phyloP scores from a whole-genome alignment of 1,284 basidiomycete genomes.

The Leccinum glutinopallens region DNA sequence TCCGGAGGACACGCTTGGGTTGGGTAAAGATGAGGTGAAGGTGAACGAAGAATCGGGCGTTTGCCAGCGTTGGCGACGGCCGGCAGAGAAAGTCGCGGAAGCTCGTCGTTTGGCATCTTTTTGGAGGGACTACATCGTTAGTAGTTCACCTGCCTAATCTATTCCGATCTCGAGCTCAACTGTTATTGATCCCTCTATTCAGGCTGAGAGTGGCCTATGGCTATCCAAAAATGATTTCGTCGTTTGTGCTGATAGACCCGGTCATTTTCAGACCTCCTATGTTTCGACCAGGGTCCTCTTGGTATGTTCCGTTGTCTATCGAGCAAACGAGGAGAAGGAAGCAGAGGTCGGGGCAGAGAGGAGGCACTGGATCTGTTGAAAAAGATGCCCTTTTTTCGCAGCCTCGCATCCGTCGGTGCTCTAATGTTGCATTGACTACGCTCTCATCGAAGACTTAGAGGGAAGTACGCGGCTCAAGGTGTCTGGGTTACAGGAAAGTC shows the following conservation, averaged over 20 bases:
- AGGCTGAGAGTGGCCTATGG: slow-evolving; percentile 64
- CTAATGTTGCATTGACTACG: slow-evolving; percentile 67
- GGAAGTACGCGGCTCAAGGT: slow-evolving; percentile 61
- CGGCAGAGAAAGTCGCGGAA: slow-evolving; percentile 45
- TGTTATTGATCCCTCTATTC: slow-evolving; percentile 1
- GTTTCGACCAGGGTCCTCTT: slow-evolving; percentile 38
- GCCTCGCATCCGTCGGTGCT: slow-evolving; percentile 76
- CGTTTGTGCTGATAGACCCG: slow-evolving; percentile 81
- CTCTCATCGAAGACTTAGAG: slow-evolving; percentile 42
- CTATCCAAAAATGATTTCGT: slow-evolving; percentile 69
- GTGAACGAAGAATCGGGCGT: slow-evolving; percentile 62
- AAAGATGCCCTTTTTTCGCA: slow-evolving; percentile 66
- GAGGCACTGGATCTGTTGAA: slow-evolving; percentile 60
- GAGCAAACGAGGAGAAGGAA: neutral
- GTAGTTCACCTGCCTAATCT: slow-evolving; percentile 26
- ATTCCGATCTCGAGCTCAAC: neutral
- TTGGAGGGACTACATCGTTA: slow-evolving; percentile 74
- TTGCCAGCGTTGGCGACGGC: slow-evolving; percentile 45
- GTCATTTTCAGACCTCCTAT: slow-evolving; percentile 49
- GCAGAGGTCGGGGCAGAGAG: slow-evolving; percentile 43
- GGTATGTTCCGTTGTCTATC: slow-evolving; percentile 39
- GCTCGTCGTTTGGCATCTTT: slow-evolving; percentile 79
- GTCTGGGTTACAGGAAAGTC: slow-evolving; percentile 58
- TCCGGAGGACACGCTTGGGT: slow-evolving; percentile 63
- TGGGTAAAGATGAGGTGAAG: slow-evolving; percentile 64